Percentiles rank a stretch among this genome's conserved stretches.
Conservation (phyloP, 139 green algal species). For the Picochlorum sp. region DNA sequence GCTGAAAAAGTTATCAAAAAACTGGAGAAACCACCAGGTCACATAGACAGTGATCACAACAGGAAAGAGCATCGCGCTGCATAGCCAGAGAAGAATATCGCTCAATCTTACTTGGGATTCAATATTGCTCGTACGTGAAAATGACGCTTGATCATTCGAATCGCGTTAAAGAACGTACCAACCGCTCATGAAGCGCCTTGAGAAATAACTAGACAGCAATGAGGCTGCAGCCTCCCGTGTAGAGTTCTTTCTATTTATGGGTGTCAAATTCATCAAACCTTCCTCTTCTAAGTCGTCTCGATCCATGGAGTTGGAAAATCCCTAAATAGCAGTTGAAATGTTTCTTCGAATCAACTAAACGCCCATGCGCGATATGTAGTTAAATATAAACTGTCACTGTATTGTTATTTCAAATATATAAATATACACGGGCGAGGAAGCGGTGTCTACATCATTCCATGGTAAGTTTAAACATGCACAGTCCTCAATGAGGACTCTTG, state of each 20-base stretch:
- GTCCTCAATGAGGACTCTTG: no score
- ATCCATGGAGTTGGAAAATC: not conserved
- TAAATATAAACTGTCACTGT: no score
- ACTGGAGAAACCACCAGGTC: constrained; percentile 72
- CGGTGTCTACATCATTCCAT: no score
- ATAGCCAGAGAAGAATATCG: not conserved
- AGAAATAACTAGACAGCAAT: constrained; percentile 40
- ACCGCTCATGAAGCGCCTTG: constrained; percentile 40
- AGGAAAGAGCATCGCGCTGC: constrained; percentile 81
- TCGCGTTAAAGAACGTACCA: constrained; percentile 6
- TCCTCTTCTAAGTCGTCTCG: constrained; percentile 4
- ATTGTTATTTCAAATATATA: no score
- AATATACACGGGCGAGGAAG: no score
- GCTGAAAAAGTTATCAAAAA: constrained; percentile 89
- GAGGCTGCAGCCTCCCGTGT: constrained; percentile 20
- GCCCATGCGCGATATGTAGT: no score
- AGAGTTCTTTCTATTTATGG: constrained; percentile 2
- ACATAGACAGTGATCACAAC: constrained; percentile 77
- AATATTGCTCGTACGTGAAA: not conserved
- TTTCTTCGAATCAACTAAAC: no score
- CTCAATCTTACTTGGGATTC: not conserved
- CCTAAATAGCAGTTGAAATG: no score
- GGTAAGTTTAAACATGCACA: no score
- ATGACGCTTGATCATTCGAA: not conserved
- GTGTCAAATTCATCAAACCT: constrained; percentile 4